These are phyloP conservation scores for Senna siamea DNA, from an alignment of 306 rosid genomes.

Conservation along the genomic window DNA sequence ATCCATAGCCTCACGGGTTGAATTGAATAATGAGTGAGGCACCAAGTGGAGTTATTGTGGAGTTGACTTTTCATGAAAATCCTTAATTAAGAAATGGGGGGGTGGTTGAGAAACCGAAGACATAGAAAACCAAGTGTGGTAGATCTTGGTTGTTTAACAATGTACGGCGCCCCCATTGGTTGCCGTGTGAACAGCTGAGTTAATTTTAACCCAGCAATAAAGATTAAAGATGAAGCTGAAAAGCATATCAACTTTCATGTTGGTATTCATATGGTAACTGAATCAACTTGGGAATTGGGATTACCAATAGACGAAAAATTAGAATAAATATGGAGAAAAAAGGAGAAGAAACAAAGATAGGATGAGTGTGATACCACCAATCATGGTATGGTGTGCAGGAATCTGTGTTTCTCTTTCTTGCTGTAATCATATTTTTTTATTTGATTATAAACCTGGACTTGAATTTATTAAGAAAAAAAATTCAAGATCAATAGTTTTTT, in stretches of 20 bases:
- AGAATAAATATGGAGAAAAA: neutral
- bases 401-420: too few relatives aligned
- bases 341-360: conserved; percentile 15
- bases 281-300: conserved; percentile 35
- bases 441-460: too few relatives aligned
- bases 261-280: conserved; percentile 21
- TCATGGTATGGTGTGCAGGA: too few relatives aligned
- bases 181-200: neutral
- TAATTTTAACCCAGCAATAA: neutral
- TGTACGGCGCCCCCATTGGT: conserved; percentile 17
- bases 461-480: too few relatives aligned
- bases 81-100: neutral
- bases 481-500: too few relatives aligned
- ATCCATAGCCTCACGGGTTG: conserved; percentile 6
- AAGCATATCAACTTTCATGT: neutral
- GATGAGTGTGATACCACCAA: conserved; percentile 14
- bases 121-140: conserved; percentile 14
- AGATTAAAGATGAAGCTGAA: conserved; percentile 14
- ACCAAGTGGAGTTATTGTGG: conserved; percentile 28
- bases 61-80: conserved; percentile 44
- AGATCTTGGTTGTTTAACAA: conserved; percentile 30
- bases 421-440: too few relatives aligned
- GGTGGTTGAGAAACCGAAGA: conserved; percentile 43
- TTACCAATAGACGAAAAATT: conserved; percentile 10
- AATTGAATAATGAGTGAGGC: conserved; percentile 23